Base-by-base conservation (phyloP, 805 yeast species). In the Metschnikowia drakensbergensis region DNA sequence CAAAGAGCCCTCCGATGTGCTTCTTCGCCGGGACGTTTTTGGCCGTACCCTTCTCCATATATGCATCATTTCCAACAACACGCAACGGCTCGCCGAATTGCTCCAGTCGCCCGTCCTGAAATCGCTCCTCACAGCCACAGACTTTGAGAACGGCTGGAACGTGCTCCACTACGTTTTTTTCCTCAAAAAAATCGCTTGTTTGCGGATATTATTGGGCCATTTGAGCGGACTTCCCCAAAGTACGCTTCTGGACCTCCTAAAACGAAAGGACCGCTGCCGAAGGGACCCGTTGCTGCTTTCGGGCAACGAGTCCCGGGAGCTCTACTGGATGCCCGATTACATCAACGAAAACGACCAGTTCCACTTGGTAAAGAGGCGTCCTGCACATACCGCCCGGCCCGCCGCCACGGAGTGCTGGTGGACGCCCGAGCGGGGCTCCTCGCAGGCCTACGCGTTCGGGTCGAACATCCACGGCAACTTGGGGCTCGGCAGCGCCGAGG, bases 111-210 rank as follows among this genome's bases (percentile, higher is more conserved):
- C 76, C 6, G 73, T 75, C 13, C 59, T 78, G 23, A 80, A 82
- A 43, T 42, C 47, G n/a, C 50, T 68, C 1, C 35, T 73, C 46
- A 55, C 75, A 2, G 56, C 66, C 0, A 65, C 71, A 2, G 97
- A 91, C 63, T 70, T 69, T 45, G 97, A 90, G 64, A 88, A 80
- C 60, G 86, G 88, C 1, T 90, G 95, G 85, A 86, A 87, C 37
- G 80, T 88, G 26, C 69, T 91, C 28, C 97, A 91, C 63, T 78
- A 82, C 51, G 80, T 89, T 3, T 67, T 86, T 10, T 79, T 72
- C 54, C 67, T 77, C 52, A 86, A 82, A 31, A 72, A 84, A 47
- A 66, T 84, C 37, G 59, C 75, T 17, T 77, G 85, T 59, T 82
- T 84, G 7, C 75, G 72, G 46, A 63, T 62, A 1, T 47, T 72